These are phyloP conservation scores for Diaporthe humulicola DNA, from an alignment of 2,329 filamentous ascomycete genomes.

Conservation along the genomic window DNA sequence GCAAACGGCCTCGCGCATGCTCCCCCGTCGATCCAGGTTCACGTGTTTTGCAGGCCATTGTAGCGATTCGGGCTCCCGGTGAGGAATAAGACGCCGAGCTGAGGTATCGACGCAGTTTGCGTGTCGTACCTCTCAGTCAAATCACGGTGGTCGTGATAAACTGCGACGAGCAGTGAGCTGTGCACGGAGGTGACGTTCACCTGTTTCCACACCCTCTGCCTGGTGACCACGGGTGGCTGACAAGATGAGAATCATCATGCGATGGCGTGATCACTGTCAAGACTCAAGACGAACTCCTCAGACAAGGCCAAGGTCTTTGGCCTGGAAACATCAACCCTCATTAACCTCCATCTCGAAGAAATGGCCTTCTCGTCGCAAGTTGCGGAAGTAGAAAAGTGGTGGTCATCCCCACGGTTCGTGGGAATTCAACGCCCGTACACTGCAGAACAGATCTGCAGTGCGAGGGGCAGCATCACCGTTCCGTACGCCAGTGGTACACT, in stretches of 20 bases:
- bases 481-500: slow-evolving; percentile 92
- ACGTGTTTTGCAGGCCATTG: background rate
- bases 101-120: background rate
- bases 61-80: background rate
- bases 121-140: background rate
- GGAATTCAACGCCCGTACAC: slow-evolving; percentile 94
- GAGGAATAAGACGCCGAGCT: background rate
- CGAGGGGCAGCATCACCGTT: slow-evolving; percentile 91
- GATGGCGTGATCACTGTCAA: background rate
- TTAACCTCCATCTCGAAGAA: slow-evolving; percentile 67
- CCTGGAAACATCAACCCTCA: background rate
- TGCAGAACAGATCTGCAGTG: slow-evolving; percentile 95
- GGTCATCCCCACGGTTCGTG: slow-evolving; percentile 91
- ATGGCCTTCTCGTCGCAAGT: slow-evolving; percentile 85
- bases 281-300: background rate
- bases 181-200: background rate
- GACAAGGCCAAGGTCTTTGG: background rate
- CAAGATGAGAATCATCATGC: background rate
- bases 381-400: slow-evolving; percentile 92
- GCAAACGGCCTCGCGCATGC: background rate
- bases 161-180: background rate
- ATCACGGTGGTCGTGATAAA: background rate
- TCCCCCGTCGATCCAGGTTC: background rate
- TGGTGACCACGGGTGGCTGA: background rate
- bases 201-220: background rate